phyloP scores from a whole-genome alignment of 768 basidiomycete species.

The Rhizopogon salebrosus region DNA sequence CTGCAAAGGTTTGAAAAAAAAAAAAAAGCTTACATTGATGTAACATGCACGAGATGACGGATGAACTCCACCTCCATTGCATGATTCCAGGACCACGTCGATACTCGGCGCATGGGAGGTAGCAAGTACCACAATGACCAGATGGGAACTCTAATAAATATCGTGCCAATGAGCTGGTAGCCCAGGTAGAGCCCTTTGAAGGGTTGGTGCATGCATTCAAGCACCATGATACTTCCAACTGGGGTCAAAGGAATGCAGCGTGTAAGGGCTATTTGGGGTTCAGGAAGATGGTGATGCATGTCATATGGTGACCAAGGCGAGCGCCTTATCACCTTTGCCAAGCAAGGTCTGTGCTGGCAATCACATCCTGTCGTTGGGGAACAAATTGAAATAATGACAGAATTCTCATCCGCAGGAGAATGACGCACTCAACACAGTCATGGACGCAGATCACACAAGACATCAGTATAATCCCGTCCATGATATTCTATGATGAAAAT shows the following conservation, averaged over 20 bases:
- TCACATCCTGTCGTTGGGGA: no score
- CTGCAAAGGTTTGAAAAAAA: not conserved
- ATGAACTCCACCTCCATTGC: constrained; percentile 31
- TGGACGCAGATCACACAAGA: no score
- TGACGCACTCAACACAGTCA: no score
- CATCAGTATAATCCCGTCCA: no score
- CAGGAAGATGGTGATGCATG: no score
- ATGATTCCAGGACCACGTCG: constrained; percentile 41
- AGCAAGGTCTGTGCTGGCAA: no score
- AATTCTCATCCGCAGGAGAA: no score
- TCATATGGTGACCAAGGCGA: no score
- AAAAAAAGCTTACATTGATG: constrained; percentile 13
- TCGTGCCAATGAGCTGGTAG: constrained; percentile 34
- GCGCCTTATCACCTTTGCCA: no score
- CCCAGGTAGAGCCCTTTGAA: constrained; percentile 43
- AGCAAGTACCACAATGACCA: constrained; percentile 38
- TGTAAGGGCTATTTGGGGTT: no score
- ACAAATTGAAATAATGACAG: no score
- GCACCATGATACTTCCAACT: constrained; percentile 12
- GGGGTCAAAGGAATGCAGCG: not conserved
- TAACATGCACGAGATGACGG: constrained; percentile 23
- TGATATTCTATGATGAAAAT: no score
- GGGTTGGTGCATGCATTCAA: constrained; percentile 31
- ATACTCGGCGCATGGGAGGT: constrained; percentile 35
- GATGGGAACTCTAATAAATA: constrained; percentile 42